These are phyloP conservation scores for Dendrobium officinale DNA, from an alignment of 106 monocot species.

Conservation along the genomic window DNA sequence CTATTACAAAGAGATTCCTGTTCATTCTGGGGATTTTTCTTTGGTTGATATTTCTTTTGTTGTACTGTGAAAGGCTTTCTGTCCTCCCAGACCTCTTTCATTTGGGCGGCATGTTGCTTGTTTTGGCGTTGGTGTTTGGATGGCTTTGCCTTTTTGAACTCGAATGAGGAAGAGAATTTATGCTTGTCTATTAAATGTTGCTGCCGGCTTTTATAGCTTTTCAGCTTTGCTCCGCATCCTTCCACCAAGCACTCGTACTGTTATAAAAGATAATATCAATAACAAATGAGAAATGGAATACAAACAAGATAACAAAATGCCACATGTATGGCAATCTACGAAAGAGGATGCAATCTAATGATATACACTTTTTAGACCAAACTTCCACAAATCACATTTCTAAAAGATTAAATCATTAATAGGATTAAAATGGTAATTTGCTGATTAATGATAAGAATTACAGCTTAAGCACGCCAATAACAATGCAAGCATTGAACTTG, in stretches of 20 bases:
- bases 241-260: constrained; percentile 96
- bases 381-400: no score
- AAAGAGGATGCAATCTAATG: no score
- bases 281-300: no score
- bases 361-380: no score
- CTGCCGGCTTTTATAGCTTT: constrained; percentile 72
- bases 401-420: no score
- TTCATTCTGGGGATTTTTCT: constrained; percentile 6
- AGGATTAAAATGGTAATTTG: no score
- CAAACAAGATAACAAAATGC: no score
- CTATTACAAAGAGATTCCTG: constrained; percentile 8
- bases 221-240: constrained; percentile 84
- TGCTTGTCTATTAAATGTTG: constrained; percentile 90
- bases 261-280: constrained; percentile 4
- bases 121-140: constrained; percentile 70
- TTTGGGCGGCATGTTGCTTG: constrained; percentile 3
- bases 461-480: no score
- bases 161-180: constrained; percentile 71
- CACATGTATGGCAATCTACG: no score
- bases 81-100: constrained; percentile 9
- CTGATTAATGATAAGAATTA: no score
- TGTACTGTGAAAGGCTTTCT: constrained; percentile 9
- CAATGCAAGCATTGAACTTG: no score
- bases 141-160: constrained; percentile 74
- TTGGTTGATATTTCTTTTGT: constrained; percentile 13